Evolutionary conservation across 2,329 filamentous ascomycete genomes (phyloP).

Genomic region (Colletotrichum tropicale): DNA sequence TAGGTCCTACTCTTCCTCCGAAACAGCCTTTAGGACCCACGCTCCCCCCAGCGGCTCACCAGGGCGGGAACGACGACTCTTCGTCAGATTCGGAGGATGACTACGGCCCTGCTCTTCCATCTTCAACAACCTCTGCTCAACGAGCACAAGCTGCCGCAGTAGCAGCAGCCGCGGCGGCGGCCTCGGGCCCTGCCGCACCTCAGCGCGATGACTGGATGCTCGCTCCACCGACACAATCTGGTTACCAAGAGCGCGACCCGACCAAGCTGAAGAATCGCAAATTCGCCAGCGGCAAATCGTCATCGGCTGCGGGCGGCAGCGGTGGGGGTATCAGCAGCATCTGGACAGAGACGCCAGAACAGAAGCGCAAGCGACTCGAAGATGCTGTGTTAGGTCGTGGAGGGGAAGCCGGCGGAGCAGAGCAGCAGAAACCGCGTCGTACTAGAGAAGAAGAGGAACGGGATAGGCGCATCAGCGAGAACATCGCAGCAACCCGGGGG

Average conservation of each 20-base stretch:
- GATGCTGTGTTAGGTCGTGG: slow-evolving; percentile 82
- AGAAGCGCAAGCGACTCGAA: slow-evolving; percentile 81
- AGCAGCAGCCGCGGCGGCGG: slow-evolving; percentile 27
- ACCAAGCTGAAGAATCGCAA: slow-evolving; percentile 82
- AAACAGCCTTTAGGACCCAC: slow-evolving; percentile 45
- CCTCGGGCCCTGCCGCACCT: slow-evolving; percentile 44
- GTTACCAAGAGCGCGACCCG: slow-evolving; percentile 72
- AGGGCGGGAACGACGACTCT: slow-evolving; percentile 31
- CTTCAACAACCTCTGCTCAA: slow-evolving; percentile 32
- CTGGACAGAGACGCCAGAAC: slow-evolving; percentile 91
- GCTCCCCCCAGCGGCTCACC: slow-evolving; percentile 45
- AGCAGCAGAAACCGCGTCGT: slow-evolving; percentile 45
- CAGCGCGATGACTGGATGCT: slow-evolving; percentile 89
- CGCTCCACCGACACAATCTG: slow-evolving; percentile 64
- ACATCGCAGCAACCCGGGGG: slow-evolving; percentile 58
- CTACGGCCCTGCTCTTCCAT: slow-evolving; percentile 65
- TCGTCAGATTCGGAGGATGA: slow-evolving; percentile 52
- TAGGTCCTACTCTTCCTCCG: slow-evolving; percentile 30
- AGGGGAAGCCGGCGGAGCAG: slow-evolving; percentile 28
- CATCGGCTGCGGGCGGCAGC: slow-evolving; percentile 29
- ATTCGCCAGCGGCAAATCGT: slow-evolving; percentile 70
- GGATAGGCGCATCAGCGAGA: slow-evolving; percentile 49
- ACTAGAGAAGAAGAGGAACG: slow-evolving; percentile 65
- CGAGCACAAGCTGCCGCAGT: slow-evolving; percentile 40
- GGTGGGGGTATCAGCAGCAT: slow-evolving; percentile 61